These are phyloP conservation scores for Diplotaxis tenuifolia DNA, from an alignment of 345 rosid genomes.

Conservation along the genomic window DNA sequence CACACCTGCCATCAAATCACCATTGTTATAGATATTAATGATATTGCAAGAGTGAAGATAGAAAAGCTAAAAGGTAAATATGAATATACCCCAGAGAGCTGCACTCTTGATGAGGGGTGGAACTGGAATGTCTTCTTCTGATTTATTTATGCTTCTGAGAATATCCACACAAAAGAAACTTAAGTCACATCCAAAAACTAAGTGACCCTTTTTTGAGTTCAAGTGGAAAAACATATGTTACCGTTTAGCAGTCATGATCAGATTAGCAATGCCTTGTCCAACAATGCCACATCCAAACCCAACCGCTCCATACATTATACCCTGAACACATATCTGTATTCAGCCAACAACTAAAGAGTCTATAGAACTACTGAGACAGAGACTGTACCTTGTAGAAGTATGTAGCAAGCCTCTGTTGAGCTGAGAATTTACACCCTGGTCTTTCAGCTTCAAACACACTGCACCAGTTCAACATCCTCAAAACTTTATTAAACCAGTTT, in stretches of 20 bases:
- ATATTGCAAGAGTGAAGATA: background rate
- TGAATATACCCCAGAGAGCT: slow-evolving; percentile 77
- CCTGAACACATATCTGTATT: slow-evolving; percentile 33
- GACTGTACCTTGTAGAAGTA: slow-evolving; percentile 53
- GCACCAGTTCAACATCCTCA: slow-evolving; percentile 29
- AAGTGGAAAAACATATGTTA: slow-evolving; percentile 23
- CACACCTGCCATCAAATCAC: slow-evolving; percentile 45
- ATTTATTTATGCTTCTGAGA: slow-evolving; percentile 67
- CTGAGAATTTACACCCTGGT: slow-evolving; percentile 68
- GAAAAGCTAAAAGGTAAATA: background rate
- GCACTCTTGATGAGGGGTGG: slow-evolving; percentile 91
- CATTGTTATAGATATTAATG: background rate
- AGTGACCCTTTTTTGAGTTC: background rate
- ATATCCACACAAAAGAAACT: background rate
- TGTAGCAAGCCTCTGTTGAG: slow-evolving; percentile 64
- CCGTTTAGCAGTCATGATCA: slow-evolving; percentile 94
- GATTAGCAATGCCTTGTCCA: slow-evolving; percentile 93
- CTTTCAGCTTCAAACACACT: slow-evolving; percentile 88
- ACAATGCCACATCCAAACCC: slow-evolving; percentile 91
- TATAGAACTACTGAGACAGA: background rate
- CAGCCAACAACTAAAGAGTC: background rate
- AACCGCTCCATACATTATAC: slow-evolving; percentile 74
- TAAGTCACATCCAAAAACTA: slow-evolving; percentile 19
- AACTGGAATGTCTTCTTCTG: slow-evolving; percentile 80
- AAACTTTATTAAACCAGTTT: background rate